phyloP scores from a whole-genome alignment of 2,329 filamentous ascomycete species.

The Beauveria sp. region DNA sequence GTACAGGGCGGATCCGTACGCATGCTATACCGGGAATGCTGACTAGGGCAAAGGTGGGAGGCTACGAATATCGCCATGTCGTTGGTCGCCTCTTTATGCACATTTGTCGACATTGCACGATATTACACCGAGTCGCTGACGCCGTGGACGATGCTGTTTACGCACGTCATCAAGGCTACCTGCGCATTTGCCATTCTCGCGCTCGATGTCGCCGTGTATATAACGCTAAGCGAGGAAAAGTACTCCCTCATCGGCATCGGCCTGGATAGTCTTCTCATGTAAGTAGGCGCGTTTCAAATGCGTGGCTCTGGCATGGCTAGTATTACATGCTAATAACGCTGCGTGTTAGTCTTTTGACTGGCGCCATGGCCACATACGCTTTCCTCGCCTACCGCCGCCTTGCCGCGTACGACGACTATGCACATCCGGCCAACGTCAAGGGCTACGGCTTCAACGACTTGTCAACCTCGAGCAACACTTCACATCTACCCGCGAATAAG shows the following conservation, averaged over 20 bases:
- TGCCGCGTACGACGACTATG: conserved; percentile 42
- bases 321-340: background rate
- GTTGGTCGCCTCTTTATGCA: conserved; percentile 38
- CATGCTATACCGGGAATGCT: conserved; percentile 4
- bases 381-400: conserved; percentile 40
- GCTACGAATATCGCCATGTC: conserved; percentile 43
- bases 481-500: conserved; percentile 21
- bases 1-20: conserved; percentile 19
- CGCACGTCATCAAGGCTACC: conserved; percentile 42
- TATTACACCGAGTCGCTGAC: conserved; percentile 43
- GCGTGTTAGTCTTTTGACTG: conserved; percentile 30
- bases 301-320: too few species aligned
- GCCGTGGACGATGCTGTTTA: conserved; percentile 46
- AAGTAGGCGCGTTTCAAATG: conserved; percentile 17
- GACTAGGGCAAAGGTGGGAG: conserved; percentile 39
- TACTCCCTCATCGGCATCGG: conserved; percentile 43
- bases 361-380: conserved; percentile 40
- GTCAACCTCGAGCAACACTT: conserved; percentile 20
- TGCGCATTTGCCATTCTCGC: conserved; percentile 39
- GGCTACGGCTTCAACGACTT: conserved; percentile 37
- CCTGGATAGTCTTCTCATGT: conserved; percentile 43
- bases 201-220: conserved; percentile 45
- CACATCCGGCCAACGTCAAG: conserved; percentile 42
- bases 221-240: conserved; percentile 33
- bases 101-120: conserved; percentile 38